These are phyloP conservation scores for Metschnikowia cerradonensis DNA, from an alignment of 805 yeast species.

Conservation along the genomic window DNA sequence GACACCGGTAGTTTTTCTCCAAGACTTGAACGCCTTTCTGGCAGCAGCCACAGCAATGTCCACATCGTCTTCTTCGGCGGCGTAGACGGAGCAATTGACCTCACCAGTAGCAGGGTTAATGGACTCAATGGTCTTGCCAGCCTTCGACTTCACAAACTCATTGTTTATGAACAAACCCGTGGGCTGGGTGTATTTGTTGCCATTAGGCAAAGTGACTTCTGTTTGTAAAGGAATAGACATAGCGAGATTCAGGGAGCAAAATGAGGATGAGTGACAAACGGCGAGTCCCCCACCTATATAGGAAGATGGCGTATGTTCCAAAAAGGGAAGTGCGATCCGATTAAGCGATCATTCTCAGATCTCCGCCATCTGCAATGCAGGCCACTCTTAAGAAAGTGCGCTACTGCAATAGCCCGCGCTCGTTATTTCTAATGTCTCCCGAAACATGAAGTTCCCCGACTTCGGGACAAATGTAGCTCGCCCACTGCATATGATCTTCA, in stretches of 20 bases:
- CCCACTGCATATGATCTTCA: background rate
- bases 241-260: background rate
- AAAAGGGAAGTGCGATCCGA: slow-evolving; percentile 2
- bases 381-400: background rate
- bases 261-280: background rate
- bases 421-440: background rate
- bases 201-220: slow-evolving; percentile 47
- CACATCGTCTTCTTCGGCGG: slow-evolving; percentile 41
- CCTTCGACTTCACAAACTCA: slow-evolving; percentile 26
- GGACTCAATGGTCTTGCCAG: slow-evolving; percentile 36
- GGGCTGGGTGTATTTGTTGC: slow-evolving; percentile 50
- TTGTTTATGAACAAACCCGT: slow-evolving; percentile 61
- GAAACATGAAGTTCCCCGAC: background rate
- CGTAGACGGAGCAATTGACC: slow-evolving; percentile 38
- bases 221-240: slow-evolving; percentile 37
- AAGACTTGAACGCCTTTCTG: slow-evolving; percentile 35
- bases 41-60: slow-evolving; percentile 41
- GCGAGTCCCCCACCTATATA: background rate
- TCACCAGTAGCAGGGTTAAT: slow-evolving; percentile 43
- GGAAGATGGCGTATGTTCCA: background rate
- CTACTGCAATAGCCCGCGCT: background rate
- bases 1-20: slow-evolving; percentile 46
- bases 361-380: too few relatives aligned
- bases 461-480: background rate
- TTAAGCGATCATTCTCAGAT: background rate